phyloP scores from a whole-genome alignment of 1,284 basidiomycete species.

The Trichosporon ovoides region DNA sequence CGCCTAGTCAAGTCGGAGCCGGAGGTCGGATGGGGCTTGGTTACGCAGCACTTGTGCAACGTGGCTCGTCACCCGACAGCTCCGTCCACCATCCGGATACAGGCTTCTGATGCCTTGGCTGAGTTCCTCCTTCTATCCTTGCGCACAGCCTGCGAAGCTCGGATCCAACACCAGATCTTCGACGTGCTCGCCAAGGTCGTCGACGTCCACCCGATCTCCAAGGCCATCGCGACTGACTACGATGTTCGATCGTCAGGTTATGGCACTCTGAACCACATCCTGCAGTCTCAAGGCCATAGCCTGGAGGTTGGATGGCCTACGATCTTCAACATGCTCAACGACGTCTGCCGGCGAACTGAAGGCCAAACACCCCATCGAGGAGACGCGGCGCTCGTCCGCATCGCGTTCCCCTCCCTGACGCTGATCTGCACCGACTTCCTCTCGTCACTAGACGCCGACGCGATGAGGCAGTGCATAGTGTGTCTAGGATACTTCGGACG shows the following conservation, averaged over 20 bases:
- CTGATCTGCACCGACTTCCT: constrained; percentile 86
- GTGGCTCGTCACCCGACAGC: constrained; percentile 61
- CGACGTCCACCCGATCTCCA: constrained; percentile 48
- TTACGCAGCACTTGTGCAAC: constrained; percentile 70
- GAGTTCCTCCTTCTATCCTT: constrained; percentile 67
- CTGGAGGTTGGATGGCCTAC: constrained; percentile 85
- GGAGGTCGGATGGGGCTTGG: constrained; percentile 76
- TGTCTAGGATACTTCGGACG: constrained; percentile 85
- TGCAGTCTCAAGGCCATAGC: constrained; percentile 86
- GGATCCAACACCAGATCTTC: constrained; percentile 74
- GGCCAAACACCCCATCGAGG: constrained; percentile 20
- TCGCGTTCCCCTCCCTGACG: constrained; percentile 88
- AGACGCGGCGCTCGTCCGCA: constrained; percentile 51
- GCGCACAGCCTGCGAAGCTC: constrained; percentile 56
- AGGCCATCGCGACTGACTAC: constrained; percentile 43
- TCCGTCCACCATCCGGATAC: constrained; percentile 72
- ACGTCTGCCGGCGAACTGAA: constrained; percentile 58
- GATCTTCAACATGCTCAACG: constrained; percentile 83
- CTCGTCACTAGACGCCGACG: constrained; percentile 68
- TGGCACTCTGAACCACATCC: constrained; percentile 79
- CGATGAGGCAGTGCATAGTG: constrained; percentile 79
- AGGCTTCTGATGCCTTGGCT: constrained; percentile 79
- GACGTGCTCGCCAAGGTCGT: constrained; percentile 76
- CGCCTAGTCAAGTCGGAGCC: constrained; percentile 74
- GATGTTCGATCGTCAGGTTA: constrained; percentile 82